Base-by-base conservation (phyloP, 2,329 filamentous ascomycete species). In the Clarireedia monteithiana region DNA sequence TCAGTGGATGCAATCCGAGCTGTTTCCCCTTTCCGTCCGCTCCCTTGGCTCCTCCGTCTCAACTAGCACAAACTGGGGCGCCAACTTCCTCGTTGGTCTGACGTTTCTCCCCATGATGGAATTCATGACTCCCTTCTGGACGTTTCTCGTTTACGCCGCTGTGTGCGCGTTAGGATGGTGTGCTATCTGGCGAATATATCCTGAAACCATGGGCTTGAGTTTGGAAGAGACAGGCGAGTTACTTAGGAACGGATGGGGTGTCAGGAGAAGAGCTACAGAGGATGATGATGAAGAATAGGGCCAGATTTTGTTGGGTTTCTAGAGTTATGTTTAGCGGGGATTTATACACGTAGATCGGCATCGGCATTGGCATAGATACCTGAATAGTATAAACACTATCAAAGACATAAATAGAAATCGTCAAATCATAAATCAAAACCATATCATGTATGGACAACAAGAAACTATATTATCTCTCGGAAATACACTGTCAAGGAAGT, bases 41-140 rank as follows among this genome's bases (percentile, higher is more conserved):
- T 84, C 85, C 4, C 71, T 89, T 1, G 89, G 88, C 27, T 88
- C 85, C 57, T 84, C 84, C 0, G 70, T 89, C 5, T 81, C 86
- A 1, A 92, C 91, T 6, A 86, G 85, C 5, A 95, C 89, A 6
- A 96, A 88, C 67, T 97, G 92, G 92, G 81, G 79, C 4, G 84
- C 86, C 24, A 97, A 97, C 69, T 94, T 95, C 58, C 70, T 94
- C 17, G 79, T 96, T 1, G 91, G 91, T 0, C 73, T 95, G 59
- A 94, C 89, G 0, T 97, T 97, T 66, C 69, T 97, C 64, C 90
- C 90, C 0, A 80, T 96, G 76, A 91, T 96, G 86, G 83, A 91
- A 59, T 71, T 75, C 9, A 67, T 95, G 61, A 86, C 82, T 5
- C 86, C 90, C 0, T 76, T 79, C 6, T 86, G 83, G 75, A 95